phyloP scores from a whole-genome alignment of 441 rosid species.

The Geranium incanum region DNA sequence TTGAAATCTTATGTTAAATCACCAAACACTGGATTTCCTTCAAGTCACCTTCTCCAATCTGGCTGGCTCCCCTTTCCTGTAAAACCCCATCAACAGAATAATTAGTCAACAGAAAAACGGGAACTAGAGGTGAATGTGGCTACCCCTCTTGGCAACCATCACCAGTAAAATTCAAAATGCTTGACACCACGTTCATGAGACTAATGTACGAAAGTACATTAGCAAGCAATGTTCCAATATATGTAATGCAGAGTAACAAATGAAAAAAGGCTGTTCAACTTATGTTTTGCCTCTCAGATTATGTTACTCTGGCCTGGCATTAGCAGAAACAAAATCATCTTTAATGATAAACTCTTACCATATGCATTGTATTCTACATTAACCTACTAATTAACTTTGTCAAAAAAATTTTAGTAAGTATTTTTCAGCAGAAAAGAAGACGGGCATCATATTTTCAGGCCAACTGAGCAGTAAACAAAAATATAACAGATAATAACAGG shows the following conservation, averaged over 20 bases:
- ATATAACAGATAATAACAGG: conserved; percentile 16
- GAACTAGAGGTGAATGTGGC: background rate
- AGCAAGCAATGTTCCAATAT: background rate
- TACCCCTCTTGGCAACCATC: too few species aligned
- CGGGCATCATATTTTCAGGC: background rate
- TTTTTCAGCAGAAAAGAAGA: background rate
- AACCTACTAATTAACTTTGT: background rate
- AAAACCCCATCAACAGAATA: conserved; percentile 23
- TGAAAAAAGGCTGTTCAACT: background rate
- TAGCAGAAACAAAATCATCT: background rate
- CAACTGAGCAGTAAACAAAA: background rate
- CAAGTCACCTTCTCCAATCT: conserved; percentile 62
- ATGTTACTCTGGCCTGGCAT: background rate
- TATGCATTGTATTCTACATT: background rate
- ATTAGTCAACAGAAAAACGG: background rate
- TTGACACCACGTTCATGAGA: background rate
- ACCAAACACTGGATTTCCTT: conserved; percentile 13
- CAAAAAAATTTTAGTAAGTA: background rate
- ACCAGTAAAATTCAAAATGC: background rate
- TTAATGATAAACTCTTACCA: background rate
- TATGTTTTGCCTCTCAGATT: background rate
- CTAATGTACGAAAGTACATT: background rate
- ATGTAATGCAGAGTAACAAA: background rate
- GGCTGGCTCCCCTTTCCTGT: conserved; percentile 55
- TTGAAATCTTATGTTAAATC: conserved; percentile 23